Evolutionary conservation across 441 rosid species (phyloP).

Genomic region (Codiaeum variegatum): DNA sequence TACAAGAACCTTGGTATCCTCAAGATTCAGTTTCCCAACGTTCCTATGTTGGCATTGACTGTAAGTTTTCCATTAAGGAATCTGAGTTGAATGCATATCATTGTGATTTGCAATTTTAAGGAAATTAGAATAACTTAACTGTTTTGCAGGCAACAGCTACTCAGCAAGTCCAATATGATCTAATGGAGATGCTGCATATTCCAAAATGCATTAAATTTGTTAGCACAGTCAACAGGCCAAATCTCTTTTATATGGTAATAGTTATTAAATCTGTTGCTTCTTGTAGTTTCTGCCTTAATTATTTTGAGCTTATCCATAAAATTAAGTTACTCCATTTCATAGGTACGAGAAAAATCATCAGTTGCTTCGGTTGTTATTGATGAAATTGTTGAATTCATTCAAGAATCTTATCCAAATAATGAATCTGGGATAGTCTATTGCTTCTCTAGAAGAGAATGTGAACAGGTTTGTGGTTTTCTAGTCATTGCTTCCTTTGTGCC

Average conservation of each 20-base stretch:
- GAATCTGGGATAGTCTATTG: slow-evolving; percentile 98
- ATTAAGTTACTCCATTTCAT: slow-evolving; percentile 15
- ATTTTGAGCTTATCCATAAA: not conserved
- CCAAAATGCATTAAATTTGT: slow-evolving; percentile 84
- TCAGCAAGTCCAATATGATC: slow-evolving; percentile 80
- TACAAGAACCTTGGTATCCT: slow-evolving; percentile 91
- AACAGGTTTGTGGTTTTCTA: slow-evolving; percentile 60
- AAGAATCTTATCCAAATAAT: slow-evolving; percentile 73
- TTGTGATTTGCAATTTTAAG: slow-evolving; percentile 8
- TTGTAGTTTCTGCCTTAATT: slow-evolving; percentile 17
- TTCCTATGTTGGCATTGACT: slow-evolving; percentile 88
- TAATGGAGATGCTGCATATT: slow-evolving; percentile 85
- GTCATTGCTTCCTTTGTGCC: not conserved
- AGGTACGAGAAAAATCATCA: slow-evolving; percentile 88
- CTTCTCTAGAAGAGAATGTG: slow-evolving; percentile 93
- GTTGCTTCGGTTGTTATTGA: slow-evolving; percentile 77
- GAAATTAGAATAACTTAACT: slow-evolving; percentile 14
- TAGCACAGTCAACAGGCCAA: slow-evolving; percentile 96
- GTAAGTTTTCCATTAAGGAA: slow-evolving; percentile 39
- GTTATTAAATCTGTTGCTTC: slow-evolving; percentile 3
- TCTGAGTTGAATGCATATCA: not conserved
- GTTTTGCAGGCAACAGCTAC: slow-evolving; percentile 93
- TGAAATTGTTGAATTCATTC: slow-evolving; percentile 79
- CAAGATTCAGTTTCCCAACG: slow-evolving; percentile 87
- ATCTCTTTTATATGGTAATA: slow-evolving; percentile 84